These are phyloP conservation scores for Panellus pusillus DNA, from an alignment of 768 basidiomycete species.

Conservation along the genomic window DNA sequence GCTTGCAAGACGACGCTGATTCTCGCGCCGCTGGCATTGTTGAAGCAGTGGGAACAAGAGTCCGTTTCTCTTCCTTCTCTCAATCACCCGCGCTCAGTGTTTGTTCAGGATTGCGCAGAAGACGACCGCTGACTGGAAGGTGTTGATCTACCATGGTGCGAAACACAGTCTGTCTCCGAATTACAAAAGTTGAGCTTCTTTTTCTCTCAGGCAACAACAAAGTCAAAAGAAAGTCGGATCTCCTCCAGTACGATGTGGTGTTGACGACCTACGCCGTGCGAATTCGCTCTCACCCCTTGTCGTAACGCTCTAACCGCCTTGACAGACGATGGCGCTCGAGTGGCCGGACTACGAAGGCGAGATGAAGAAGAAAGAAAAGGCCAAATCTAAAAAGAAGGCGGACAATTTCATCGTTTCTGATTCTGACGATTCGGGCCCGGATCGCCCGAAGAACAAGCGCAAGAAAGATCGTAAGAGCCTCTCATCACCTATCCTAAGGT, in stretches of 20 bases:
- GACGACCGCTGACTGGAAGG: constrained; percentile 47
- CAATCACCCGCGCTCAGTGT: background rate
- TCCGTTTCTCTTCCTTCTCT: background rate
- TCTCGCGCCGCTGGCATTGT: constrained; percentile 61
- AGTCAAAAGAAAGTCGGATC: constrained; percentile 43
- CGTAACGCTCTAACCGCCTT: background rate
- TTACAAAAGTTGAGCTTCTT: constrained; percentile 8
- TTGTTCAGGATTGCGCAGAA: constrained; percentile 45
- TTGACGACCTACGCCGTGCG: constrained; percentile 54
- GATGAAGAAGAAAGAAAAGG: constrained; percentile 42
- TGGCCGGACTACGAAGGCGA: constrained; percentile 58
- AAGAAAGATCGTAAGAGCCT: constrained; percentile 32
- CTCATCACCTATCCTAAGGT: background rate
- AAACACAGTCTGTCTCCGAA: background rate
- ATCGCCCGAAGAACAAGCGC: constrained; percentile 28
- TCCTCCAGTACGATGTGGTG: constrained; percentile 61
- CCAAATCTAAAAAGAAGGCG: constrained; percentile 26
- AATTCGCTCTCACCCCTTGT: background rate
- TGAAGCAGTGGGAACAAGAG: constrained; percentile 67
- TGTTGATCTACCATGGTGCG: constrained; percentile 64
- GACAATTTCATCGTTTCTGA: constrained; percentile 38
- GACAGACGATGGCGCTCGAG: constrained; percentile 55
- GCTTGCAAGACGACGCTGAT: constrained; percentile 65
- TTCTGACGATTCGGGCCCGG: constrained; percentile 31
- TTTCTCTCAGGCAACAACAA: constrained; percentile 41